Evolutionary conservation across 179 eudicot species (phyloP).

Genomic region (Silene coronaria): DNA sequence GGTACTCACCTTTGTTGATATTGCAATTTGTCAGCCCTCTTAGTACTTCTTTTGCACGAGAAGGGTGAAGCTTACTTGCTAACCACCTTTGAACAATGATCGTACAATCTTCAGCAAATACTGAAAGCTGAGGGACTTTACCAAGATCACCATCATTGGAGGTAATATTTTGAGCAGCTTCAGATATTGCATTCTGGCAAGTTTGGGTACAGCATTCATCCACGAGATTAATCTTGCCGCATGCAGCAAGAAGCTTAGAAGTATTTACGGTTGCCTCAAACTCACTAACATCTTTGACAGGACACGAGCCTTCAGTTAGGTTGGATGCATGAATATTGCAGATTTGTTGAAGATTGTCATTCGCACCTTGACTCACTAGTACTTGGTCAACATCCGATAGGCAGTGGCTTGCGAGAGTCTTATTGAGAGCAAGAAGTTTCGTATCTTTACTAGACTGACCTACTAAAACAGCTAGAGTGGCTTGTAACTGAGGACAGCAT

Average conservation of each 20-base stretch:
- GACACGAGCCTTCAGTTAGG: conserved; percentile 85
- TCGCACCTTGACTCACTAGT: conserved; percentile 74
- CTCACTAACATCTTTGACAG: conserved; percentile 61
- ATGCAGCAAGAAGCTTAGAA: conserved; percentile 55
- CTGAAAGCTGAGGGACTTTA: conserved; percentile 48
- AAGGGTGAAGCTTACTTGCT: conserved; percentile 73
- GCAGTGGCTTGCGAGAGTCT: conserved; percentile 60
- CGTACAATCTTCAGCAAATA: conserved; percentile 56
- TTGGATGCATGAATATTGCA: conserved; percentile 65
- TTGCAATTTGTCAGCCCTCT: conserved; percentile 89
- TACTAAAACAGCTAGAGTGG: conserved; percentile 63
- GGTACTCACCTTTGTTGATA: conserved; percentile 65
- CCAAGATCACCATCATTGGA: conserved; percentile 45
- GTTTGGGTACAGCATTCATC: conserved; percentile 81
- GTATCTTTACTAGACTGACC: conserved; percentile 82
- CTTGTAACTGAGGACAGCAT: conserved; percentile 91
- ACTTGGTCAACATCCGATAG: conserved; percentile 72
- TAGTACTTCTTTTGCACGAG: conserved; percentile 68
- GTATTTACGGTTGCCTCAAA: conserved; percentile 68
- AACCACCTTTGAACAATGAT: conserved; percentile 75
- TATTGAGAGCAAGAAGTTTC: conserved; percentile 55
- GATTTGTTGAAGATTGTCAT: conserved; percentile 48
- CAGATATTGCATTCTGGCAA: conserved; percentile 77
- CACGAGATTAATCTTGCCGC: conserved; percentile 71
- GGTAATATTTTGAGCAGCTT: conserved; percentile 73